A percentile compares a stretch with the other conserved stretches of the same genome.
phyloP scores from a whole-genome alignment of 768 basidiomycete species.

The Hemileccinum impolitum region DNA sequence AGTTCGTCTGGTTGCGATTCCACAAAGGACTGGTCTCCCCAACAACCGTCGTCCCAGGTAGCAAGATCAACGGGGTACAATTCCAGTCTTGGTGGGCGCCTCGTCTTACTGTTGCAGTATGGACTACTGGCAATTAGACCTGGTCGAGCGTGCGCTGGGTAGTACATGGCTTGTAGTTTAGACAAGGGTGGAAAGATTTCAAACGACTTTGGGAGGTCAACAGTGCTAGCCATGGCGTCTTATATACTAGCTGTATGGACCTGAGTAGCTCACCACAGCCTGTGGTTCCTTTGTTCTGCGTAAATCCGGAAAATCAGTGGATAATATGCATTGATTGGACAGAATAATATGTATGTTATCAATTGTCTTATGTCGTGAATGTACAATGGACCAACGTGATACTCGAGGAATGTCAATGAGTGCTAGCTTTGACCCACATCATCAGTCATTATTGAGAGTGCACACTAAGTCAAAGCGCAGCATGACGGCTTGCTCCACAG shows the following conservation, averaged over 20 bases:
- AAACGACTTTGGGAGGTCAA: neutral
- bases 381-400: neutral
- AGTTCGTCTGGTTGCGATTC: constrained; percentile 38
- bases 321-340: constrained; percentile 12
- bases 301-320: constrained; percentile 5
- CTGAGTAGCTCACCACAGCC: no score
- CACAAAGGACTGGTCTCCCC: constrained; percentile 12
- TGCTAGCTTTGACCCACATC: no score
- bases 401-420: no score
- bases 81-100: constrained; percentile 1
- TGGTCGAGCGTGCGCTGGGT: neutral
- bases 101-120: neutral
- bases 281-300: constrained; percentile 16
- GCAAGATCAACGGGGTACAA: constrained; percentile 23
- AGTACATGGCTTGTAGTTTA: neutral
- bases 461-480: no score
- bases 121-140: constrained; percentile 1
- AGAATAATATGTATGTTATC: constrained; percentile 11
- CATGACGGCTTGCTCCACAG: no score
- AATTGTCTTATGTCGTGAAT: neutral
- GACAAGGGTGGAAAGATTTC: neutral
- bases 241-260: constrained; percentile 13
- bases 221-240: neutral
- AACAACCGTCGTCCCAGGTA: constrained; percentile 25
- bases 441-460: no score